phyloP scores from a whole-genome alignment of 164 flowering plant species.

The Dillenia turbinata region DNA sequence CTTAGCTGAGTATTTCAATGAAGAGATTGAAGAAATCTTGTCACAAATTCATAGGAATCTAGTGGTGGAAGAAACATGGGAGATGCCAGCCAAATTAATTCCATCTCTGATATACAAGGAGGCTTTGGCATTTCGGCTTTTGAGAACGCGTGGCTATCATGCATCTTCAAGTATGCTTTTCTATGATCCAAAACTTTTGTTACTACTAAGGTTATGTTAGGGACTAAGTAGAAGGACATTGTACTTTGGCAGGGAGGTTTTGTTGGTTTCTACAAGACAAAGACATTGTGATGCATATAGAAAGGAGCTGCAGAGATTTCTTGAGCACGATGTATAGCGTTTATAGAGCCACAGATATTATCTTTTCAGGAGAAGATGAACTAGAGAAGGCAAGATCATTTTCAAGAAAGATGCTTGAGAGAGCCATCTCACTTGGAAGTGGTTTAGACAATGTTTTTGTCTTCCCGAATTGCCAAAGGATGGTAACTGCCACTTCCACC shows the following conservation, averaged over 20 bases:
- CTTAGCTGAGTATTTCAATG: conserved; percentile 18
- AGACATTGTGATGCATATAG: conserved; percentile 13
- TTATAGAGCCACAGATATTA: conserved; percentile 33
- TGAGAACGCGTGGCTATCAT: conserved; percentile 34
- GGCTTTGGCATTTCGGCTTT: conserved; percentile 35
- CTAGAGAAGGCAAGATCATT: conserved; percentile 30
- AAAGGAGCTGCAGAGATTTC: conserved; percentile 19
- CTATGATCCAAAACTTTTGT: neutral
- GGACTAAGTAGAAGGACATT: neutral
- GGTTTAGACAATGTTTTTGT: too few relatives aligned
- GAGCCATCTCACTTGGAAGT: neutral
- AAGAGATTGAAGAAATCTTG: conserved; percentile 23
- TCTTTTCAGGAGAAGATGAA: conserved; percentile 28
- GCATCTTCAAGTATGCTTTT: conserved; percentile 28
- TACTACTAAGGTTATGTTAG: neutral
- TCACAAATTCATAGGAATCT: conserved; percentile 22
- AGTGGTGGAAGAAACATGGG: neutral
- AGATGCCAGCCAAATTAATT: neutral
- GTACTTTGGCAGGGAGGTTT: conserved; percentile 15
- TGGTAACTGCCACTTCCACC: too few relatives aligned
- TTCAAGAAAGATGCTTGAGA: conserved; percentile 19
- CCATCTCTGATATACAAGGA: conserved; percentile 30
- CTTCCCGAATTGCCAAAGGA: too few relatives aligned
- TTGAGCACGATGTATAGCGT: conserved; percentile 23
- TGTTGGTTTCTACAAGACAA: conserved; percentile 28